Base-by-base conservation (phyloP, 352 stramenopile species). In the Phytophthora sansomeana region DNA sequence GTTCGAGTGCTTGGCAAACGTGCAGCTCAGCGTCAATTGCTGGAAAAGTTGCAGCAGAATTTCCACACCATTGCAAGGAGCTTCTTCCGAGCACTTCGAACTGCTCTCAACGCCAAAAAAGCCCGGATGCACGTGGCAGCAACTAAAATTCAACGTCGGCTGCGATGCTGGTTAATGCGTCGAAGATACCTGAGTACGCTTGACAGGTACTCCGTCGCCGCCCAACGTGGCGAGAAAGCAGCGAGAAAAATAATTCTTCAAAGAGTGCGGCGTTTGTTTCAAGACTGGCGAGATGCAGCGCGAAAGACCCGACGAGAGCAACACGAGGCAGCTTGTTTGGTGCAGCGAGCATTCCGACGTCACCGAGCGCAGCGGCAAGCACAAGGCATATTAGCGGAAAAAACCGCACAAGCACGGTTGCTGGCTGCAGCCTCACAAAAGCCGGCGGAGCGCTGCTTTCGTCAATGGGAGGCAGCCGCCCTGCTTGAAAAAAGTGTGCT, bases 371-470 rank as follows among this genome's bases (percentile, higher is more conserved):
- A 81, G 58, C 67, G 53, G 4, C 53, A 80, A 43, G 83, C 83
- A 6, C 72, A 71, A 16, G 67, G 65, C 6, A 30, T 85, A 1
- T 55, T 92, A 26, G 66, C 69, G 6, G 92, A 91, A 62, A 77
- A 74, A 39, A 78, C 80, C 38, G 72, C 75, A 5, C 81, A 87
- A 14, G 70, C 64, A 43, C 66, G 68, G 17, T 36, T 91, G 26
- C 42, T 93, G 14, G 76, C 72, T 17, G 67, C 72, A 35, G 68
- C 78, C 1, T 74, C 78, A 5, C 67, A 77, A 50, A 91, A 88
- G 33, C 85, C 83, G 8, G 46, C 92, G 3, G 81, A 87, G 49
- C 69, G 76, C 2, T 85, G 70, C 33, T 93, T 93, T 50, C 80
- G 70, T 17, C 65, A 63, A 39, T 92, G 85, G 85, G 81, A 92